Base-by-base conservation (phyloP, 2,329 filamentous ascomycete genomes). In the Pseudocercospora vitis region DNA sequence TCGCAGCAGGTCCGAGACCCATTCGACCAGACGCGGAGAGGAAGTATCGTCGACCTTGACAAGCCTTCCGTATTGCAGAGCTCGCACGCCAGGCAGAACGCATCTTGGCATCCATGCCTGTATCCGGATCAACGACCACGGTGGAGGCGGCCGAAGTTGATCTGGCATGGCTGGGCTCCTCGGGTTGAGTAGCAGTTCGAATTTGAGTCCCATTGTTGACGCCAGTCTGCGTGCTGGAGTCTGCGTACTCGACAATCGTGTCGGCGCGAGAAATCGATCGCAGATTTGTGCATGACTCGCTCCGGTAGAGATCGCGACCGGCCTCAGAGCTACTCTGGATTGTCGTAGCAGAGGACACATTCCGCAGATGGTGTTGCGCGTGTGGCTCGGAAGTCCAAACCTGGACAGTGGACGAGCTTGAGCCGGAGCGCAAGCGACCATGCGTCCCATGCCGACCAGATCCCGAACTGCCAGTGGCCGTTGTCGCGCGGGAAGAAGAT, bases 81-180 rank as follows among this genome's bases (percentile, higher is more conserved):
- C 37, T 42, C 8, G 37, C 37, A 4, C 37, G 37, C 0, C 18
- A 42, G 1, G 37, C 37, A 21, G 19, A 14, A 2, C 37, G 16
- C 37, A 42, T 42, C n/a, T 24, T 21, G 7, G 37, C 16, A 12
- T 42, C 37, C 37, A 42, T 42, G 37, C 37, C 37, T 42, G 37
- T 42, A 21, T 42, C 37, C 4, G 37, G 37, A 21, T 42, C 37
- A 2, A 42, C 37, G 37, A 42, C 37, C 18, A 42, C 37, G 7
- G 37, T 42, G 11, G 37, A 42, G 7, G 37, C 37, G 12, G 37
- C 37, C 8, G 37, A 42, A 21, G 37, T 12, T 2, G 37, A 42
- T 2, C 37, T 2, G 37, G 24, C 11, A 8, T 42, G 37, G 18
- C 24, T 24, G 8, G 37, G 37, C 9, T 2, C 21, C 9, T 14